Conservation (phyloP, 78 protist genomes). For the Parvularia atlantis region DNA sequence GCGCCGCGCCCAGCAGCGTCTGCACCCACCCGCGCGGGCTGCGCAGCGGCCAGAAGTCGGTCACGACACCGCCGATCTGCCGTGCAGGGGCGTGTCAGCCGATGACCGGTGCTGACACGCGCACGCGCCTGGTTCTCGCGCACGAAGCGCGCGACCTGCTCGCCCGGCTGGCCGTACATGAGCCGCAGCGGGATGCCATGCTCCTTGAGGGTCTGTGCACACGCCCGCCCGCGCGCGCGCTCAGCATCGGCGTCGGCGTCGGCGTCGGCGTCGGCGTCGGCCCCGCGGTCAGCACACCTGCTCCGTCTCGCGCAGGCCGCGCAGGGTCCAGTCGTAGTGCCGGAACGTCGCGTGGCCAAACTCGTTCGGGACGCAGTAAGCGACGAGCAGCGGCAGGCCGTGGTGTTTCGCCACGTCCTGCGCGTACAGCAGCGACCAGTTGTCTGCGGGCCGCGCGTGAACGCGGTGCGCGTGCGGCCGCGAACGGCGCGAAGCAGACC, state of each 20-base stretch:
- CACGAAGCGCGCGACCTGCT: not conserved
- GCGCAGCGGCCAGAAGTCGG: constrained; percentile 29
- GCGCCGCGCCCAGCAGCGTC: not conserved
- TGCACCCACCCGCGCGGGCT: not conserved
- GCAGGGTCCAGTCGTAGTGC: constrained; percentile 5
- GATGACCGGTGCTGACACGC: not conserved
- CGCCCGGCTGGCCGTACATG: not conserved
- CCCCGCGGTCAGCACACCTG: not conserved
- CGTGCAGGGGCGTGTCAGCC: not conserved
- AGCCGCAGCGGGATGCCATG: constrained; percentile 1
- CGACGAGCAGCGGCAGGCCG: constrained; percentile 9
- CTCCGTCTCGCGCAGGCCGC: constrained; percentile 17
- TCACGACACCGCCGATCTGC: not conserved
- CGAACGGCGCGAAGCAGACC: too few relatives aligned
- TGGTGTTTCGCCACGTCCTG: not conserved
- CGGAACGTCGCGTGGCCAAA: constrained; percentile 16
- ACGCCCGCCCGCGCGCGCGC: not conserved
- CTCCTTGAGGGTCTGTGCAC: not conserved
- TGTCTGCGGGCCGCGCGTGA: constrained; percentile 17
- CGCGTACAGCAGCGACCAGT: constrained; percentile 43
- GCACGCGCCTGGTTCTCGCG: not conserved
- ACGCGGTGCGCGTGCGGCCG: not conserved
- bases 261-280: not conserved
- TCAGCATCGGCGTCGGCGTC: not conserved
- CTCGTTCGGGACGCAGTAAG: constrained; percentile 2